Conservation (phyloP, 352 stramenopile species). For the Globisporangium heterothallicum region DNA sequence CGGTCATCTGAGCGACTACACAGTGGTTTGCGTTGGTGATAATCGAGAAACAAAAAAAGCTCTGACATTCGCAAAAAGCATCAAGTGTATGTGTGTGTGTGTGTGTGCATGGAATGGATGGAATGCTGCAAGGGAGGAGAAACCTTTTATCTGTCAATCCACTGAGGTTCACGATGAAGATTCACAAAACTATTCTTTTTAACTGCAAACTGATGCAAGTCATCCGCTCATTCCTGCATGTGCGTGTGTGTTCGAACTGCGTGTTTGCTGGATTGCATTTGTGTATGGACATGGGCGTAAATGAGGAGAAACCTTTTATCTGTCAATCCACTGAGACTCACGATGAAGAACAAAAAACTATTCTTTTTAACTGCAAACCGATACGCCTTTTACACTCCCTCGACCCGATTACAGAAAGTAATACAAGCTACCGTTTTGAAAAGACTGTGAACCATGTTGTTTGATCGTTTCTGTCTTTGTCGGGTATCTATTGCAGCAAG, state of each 20-base stretch:
- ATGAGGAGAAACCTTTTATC: slow-evolving; percentile 64
- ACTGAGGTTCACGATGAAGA: slow-evolving; percentile 77
- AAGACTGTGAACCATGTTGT: neutral
- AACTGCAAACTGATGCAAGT: slow-evolving; percentile 78
- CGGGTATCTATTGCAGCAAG: too few relatives aligned
- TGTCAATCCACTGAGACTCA: slow-evolving; percentile 84
- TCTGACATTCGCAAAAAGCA: slow-evolving; percentile 61
- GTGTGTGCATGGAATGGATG: slow-evolving; percentile 5
- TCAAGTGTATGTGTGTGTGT: slow-evolving; percentile 12
- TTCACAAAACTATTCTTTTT: slow-evolving; percentile 76
- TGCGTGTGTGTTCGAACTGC: neutral
- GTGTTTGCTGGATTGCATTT: too few relatives aligned
- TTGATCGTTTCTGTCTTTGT: too few relatives aligned
- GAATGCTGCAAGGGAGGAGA: slow-evolving; percentile 56
- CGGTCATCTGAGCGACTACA: slow-evolving; percentile 78
- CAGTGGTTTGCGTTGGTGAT: slow-evolving; percentile 56
- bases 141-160: slow-evolving; percentile 72
- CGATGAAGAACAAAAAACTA: slow-evolving; percentile 72
- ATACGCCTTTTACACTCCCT: slow-evolving; percentile 14
- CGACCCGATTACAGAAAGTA: neutral
- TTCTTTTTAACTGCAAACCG: slow-evolving; percentile 74
- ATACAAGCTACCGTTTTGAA: neutral
- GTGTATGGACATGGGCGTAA: slow-evolving; percentile 16
- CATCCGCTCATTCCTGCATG: neutral
- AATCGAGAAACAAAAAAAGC: slow-evolving; percentile 83